phyloP scores from a whole-genome alignment of 345 rosid genomes.

The Rhodamnia rubescens region DNA sequence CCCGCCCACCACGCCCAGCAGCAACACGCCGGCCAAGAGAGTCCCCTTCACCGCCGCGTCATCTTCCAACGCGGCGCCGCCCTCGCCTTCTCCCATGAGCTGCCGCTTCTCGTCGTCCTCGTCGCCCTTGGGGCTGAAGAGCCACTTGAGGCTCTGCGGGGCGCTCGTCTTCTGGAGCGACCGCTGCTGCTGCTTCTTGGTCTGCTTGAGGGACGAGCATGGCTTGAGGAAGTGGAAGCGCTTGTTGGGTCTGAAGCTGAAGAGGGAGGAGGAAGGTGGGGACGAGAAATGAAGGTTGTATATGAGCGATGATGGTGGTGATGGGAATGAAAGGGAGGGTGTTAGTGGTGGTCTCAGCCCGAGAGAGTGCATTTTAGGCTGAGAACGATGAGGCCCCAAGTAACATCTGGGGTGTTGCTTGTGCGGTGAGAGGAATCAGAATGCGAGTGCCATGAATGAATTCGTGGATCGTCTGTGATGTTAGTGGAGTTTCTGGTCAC shows the following conservation, averaged over 20 bases:
- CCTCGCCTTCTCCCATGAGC: conserved; percentile 13
- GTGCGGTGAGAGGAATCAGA: not conserved
- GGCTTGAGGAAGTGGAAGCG: conserved; percentile 67
- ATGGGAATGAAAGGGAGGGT: not conserved
- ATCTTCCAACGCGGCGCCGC: conserved; percentile 26
- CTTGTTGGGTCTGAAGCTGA: conserved; percentile 42
- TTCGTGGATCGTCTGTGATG: not conserved
- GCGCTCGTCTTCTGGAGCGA: conserved; percentile 40
- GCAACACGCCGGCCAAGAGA: conserved; percentile 69
- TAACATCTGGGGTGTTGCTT: not conserved
- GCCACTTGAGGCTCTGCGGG: conserved; percentile 63
- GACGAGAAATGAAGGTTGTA: conserved; percentile 13
- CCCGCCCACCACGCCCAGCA: conserved; percentile 84
- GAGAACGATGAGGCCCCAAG: not conserved
- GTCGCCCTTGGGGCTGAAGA: conserved; percentile 49
- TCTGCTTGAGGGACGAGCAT: conserved; percentile 63
- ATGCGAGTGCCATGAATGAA: not conserved
- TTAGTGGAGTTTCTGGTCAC: not conserved
- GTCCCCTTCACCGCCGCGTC: conserved; percentile 71
- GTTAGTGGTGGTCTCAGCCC: not conserved
- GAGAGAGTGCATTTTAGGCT: not conserved
- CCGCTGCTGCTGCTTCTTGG: conserved; percentile 53
- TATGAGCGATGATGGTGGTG: conserved; percentile 8
- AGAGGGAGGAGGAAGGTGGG: conserved; percentile 18
- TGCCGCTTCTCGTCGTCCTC: conserved; percentile 6